Base-by-base conservation (phyloP, 106 monocot species). In the Dendrobium catenatum region DNA sequence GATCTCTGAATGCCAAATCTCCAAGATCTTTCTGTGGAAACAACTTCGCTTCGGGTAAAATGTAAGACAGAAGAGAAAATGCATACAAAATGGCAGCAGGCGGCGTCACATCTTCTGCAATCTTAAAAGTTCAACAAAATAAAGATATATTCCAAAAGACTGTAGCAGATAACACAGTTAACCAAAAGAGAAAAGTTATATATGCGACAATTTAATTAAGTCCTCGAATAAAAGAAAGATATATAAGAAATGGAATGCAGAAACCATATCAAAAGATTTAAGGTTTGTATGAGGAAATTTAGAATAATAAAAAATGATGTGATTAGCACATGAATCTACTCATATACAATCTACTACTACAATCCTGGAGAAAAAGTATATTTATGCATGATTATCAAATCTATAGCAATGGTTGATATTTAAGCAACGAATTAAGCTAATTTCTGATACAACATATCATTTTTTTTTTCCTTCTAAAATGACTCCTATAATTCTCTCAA, bases 1-100 rank as follows among this genome's bases (percentile, higher is more conserved):
- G 91, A 75, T 95, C 95, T 88, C 95, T 91, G 70, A 95, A 93
- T 81, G 95, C 92, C 72, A 98, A 82, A 83, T 93, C 85, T 48
- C 87, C 93, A 46, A 95, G 49, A 86, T 98, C 91, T 81, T 93
- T 86, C 43, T 82, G 83, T 58, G 98, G 98, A 58, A 98, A 98
- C 77, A 95, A 73, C 84, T 98, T 98, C 56, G 98, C 98, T 87
- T 98, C 91, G 47, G 98, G 98, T 76, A 98, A 82, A 86, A 95
- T 41, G 79, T 87, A 85, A 61, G 98, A 94, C 81, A 93, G 73
- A 37, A 98, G 77, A 76, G 77, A 79, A 46, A 98, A 78, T 55
- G 74, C 85, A 72, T 76, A 88, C 84, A 98, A 77, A 56, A 93
- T 78, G 18, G 85, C 83, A 56, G 67, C 91, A 59, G 98, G 86